Percentiles rank a stretch among this genome's conserved stretches.
phyloP scores from a whole-genome alignment of 1,284 basidiomycete species.

The Ustilago nuda region DNA sequence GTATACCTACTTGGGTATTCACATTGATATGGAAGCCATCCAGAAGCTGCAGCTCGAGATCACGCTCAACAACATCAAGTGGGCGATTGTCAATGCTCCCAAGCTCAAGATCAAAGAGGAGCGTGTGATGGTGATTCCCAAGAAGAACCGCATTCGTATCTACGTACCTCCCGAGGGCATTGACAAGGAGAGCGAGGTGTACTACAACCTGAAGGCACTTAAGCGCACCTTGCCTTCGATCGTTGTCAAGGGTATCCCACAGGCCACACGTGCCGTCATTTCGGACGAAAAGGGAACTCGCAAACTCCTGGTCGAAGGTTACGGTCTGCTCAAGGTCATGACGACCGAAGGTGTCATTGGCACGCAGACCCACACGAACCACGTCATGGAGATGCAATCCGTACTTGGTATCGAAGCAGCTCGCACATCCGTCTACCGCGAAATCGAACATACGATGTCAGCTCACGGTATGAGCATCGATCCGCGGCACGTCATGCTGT shows the following conservation, averaged over 20 bases:
- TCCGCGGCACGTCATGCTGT: conserved; percentile 96
- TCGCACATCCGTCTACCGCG: conserved; percentile 91
- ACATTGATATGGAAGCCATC: conserved; percentile 90
- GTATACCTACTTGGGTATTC: conserved; percentile 92
- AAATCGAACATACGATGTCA: conserved; percentile 95
- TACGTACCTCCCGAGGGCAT: conserved; percentile 73
- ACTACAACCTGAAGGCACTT: conserved; percentile 65
- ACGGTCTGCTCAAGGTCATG: conserved; percentile 98
- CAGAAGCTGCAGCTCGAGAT: conserved; percentile 93
- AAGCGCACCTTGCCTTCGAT: conserved; percentile 66
- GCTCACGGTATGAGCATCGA: conserved; percentile 99
- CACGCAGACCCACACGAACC: conserved; percentile 91
- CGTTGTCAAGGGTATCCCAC: conserved; percentile 67
- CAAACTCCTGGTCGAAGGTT: conserved; percentile 76
- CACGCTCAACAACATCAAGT: conserved; percentile 91
- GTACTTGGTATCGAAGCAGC: conserved; percentile 98
- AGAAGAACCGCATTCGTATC: conserved; percentile 83
- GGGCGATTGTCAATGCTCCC: conserved; percentile 85
- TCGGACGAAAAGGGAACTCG: conserved; percentile 67
- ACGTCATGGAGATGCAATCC: conserved; percentile 93
- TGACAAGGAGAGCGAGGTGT: conserved; percentile 77
- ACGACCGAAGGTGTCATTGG: conserved; percentile 95
- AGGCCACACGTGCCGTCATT: conserved; percentile 64
- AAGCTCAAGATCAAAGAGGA: conserved; percentile 94
- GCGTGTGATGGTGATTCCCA: conserved; percentile 60